These are phyloP conservation scores for Umbelopsis isabellina DNA, from an alignment of 192 early-diverging fungal genomes.

Conservation along the genomic window DNA sequence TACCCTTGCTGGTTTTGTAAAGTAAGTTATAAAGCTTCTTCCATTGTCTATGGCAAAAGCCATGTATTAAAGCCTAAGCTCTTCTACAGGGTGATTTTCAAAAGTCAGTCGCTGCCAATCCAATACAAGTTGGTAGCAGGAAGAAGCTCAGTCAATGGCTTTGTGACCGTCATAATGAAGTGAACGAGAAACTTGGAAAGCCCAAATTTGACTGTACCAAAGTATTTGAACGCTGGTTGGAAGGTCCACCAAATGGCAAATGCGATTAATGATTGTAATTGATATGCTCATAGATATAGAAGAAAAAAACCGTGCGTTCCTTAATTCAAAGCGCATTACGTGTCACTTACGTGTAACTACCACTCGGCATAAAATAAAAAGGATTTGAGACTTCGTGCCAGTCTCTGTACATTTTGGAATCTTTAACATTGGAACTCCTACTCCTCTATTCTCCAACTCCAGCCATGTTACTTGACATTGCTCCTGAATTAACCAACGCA, in stretches of 20 bases:
- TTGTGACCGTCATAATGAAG: slow-evolving; percentile 94
- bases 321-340: too few relatives aligned
- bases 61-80: not conserved
- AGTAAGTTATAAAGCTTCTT: slow-evolving; percentile 10
- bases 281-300: too few relatives aligned
- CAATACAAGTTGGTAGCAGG: slow-evolving; percentile 76
- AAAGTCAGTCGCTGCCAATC: slow-evolving; percentile 71
- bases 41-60: not conserved
- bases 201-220: slow-evolving; percentile 91
- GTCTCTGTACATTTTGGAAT: not conserved
- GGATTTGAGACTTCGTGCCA: not conserved
- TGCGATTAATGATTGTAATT: slow-evolving; percentile 50
- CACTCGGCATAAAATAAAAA: not conserved
- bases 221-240: slow-evolving; percentile 92
- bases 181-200: slow-evolving; percentile 89
- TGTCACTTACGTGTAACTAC: not conserved
- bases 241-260: slow-evolving; percentile 73
- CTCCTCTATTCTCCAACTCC: not conserved
- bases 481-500: slow-evolving; percentile 30
- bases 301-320: too few relatives aligned
- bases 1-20: slow-evolving; percentile 95
- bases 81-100: slow-evolving; percentile 66
- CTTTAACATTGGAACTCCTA: not conserved
- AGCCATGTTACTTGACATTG: slow-evolving; percentile 10
- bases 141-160: slow-evolving; percentile 81